Evolutionary conservation across 73 alveolate genomes (phyloP).

Genomic region (Symbiodinium pilosum): DNA sequence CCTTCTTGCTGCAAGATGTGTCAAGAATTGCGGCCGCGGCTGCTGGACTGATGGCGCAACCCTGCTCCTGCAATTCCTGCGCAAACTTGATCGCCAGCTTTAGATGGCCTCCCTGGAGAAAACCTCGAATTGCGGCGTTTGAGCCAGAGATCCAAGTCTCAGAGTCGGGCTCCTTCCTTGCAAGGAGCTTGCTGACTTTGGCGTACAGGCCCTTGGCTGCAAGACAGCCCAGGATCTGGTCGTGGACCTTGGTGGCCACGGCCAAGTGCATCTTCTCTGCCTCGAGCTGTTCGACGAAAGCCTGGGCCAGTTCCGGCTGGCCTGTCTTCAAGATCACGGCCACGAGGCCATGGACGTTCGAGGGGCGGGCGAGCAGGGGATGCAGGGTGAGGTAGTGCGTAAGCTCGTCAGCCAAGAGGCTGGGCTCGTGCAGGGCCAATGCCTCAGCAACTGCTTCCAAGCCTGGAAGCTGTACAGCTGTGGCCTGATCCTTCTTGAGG

Average conservation of each 20-base stretch:
- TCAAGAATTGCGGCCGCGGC: constrained; percentile 25
- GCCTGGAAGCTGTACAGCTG: not conserved
- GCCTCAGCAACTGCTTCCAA: constrained; percentile 75
- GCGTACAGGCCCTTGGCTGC: constrained; percentile 9
- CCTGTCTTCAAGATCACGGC: constrained; percentile 27
- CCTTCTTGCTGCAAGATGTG: constrained; percentile 39
- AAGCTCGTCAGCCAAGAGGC: constrained; percentile 6
- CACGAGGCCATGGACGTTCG: constrained; percentile 27
- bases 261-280: constrained; percentile 22
- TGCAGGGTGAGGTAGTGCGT: constrained; percentile 1
- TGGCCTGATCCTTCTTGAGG: not conserved
- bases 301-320: constrained; percentile 47
- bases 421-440: constrained; percentile 5
- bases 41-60: not conserved
- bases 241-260: not conserved
- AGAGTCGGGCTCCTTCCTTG: not conserved
- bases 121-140: constrained; percentile 30
- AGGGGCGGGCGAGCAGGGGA: constrained; percentile 39
- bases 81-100: constrained; percentile 15
- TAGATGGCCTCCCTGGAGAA: constrained; percentile 34
- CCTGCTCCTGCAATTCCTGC: not conserved
- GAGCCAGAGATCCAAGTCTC: not conserved
- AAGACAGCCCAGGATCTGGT: constrained; percentile 21
- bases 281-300: constrained; percentile 33
- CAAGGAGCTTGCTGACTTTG: not conserved